phyloP scores from a whole-genome alignment of 2,329 filamentous ascomycete species.

The Talaromyces marneffei region DNA sequence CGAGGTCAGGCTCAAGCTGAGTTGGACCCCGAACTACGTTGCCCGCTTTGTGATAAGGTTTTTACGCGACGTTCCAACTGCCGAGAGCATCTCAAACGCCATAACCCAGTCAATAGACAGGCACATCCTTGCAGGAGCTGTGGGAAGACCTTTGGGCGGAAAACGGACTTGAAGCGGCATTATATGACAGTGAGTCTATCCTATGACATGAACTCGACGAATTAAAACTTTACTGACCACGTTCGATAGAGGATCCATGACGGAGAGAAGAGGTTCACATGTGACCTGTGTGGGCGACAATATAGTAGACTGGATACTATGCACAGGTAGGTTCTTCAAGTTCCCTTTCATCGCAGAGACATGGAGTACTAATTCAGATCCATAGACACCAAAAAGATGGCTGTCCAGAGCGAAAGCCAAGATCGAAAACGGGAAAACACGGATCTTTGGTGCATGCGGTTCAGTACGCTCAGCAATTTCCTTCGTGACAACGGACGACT shows the following conservation, averaged over 20 bases:
- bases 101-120: conserved; percentile 67
- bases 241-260: conserved; percentile 11
- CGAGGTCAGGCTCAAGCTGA: background rate
- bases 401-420: conserved; percentile 1
- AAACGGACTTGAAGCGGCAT: conserved; percentile 65
- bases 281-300: conserved; percentile 8
- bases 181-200: conserved; percentile 44
- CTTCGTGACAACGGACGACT: background rate
- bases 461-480: background rate
- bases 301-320: conserved; percentile 14
- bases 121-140: conserved; percentile 67
- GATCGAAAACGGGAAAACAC: background rate
- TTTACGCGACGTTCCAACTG: conserved; percentile 84
- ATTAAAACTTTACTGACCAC: conserved; percentile 28
- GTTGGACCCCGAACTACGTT: conserved; percentile 57
- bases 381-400: conserved; percentile 10
- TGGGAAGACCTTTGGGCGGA: conserved; percentile 70
- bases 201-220: conserved; percentile 22
- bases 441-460: background rate
- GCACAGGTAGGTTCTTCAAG: conserved; percentile 1
- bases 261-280: conserved; percentile 10
- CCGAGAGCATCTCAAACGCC: conserved; percentile 78
- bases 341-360: background rate
- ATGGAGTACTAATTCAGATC: background rate
- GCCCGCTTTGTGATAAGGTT: conserved; percentile 67